Evolutionary conservation across 2,329 filamentous ascomycete genomes (phyloP), one percentile per base, ranked within the genome.

Genomic region (Aspergillus glaucus): DNA sequence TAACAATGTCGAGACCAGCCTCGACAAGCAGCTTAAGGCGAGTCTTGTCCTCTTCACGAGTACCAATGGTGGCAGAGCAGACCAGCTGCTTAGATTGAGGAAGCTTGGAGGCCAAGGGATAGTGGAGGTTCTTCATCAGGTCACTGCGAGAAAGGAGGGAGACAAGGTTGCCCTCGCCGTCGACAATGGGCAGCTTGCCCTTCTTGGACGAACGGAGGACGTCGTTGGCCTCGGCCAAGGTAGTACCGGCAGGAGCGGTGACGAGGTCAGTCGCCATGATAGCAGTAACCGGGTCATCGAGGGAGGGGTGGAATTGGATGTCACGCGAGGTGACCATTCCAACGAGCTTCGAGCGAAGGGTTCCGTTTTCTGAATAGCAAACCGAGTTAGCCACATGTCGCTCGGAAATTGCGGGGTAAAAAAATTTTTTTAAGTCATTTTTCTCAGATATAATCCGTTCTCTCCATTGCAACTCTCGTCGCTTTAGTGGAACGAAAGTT

Each of bases 401-500:
- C 45, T 51, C 46, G 15, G 10, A 44, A 22, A 45, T 10, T 12
- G 37, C 10, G 10, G 15, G 14, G 9, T 22, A 19, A 21, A 19
- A 21, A 19, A 40, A 40, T 4, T 40, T 22, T 40, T 40, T 5
- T 22, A 12, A 45, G 17, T 44, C 47, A 48, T 46, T 46, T 39
- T 58, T 59, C 56, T 80, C 77, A 80, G 74, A 72, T 69, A 67
- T 71, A 70, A 70, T 71, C 65, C 65, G 66, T 74, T 78, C 74
- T 95, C 90, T 88, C 81, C 90, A 95, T 77, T 80, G 88, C 87
- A 81, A 80, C 68, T 84, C 76, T 80, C 79, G 85, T 87, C 86
- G 82, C 85, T 94, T 80, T 88, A 89, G 93, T 92, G 92, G 93
- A 98, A 98, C 93, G 93, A 98, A 98, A 98, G 93, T 97, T 97